A percentile compares a stretch with the other conserved stretches of the same genome.
Conservation (phyloP, 495 filamentous ascomycete genomes). For the Tuber aestivum region DNA sequence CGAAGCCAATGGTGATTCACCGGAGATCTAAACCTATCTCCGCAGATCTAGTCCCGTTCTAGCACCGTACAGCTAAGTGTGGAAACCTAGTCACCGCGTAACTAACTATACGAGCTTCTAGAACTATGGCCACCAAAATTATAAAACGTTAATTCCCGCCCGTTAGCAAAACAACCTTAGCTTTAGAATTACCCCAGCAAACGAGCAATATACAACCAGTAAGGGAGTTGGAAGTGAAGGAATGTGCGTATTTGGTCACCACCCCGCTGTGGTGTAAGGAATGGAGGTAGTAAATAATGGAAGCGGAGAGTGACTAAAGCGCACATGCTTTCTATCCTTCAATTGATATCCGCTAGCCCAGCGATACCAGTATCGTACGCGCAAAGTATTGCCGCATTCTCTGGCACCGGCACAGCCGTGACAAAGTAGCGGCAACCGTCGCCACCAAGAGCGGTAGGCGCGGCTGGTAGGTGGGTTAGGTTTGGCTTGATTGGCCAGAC, state of each 20-base stretch:
- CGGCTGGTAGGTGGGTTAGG: no score
- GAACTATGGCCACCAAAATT: not conserved
- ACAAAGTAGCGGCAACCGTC: not conserved
- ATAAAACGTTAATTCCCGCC: not conserved
- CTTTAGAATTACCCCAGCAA: not conserved
- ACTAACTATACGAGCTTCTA: no score
- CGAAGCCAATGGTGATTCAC: no score
- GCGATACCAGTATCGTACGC: not conserved
- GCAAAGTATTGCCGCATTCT: not conserved
- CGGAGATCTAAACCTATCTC: no score
- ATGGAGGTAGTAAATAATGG: no score
- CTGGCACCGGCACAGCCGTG: not conserved
- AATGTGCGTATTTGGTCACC: not conserved
- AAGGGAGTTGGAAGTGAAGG: not conserved
- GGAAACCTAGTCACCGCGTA: no score
- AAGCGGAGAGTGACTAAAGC: not conserved
- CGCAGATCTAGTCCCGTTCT: no score
- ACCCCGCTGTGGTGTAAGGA: no score
- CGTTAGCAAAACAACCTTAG: not conserved
- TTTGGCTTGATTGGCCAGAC: no score
- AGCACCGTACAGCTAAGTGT: no score
- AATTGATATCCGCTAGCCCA: not conserved
- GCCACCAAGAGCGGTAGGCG: no score
- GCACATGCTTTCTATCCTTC: not conserved
- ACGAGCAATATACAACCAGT: no score